These are phyloP conservation scores for Suillus lakei DNA, from an alignment of 768 basidiomycete species.

Conservation along the genomic window DNA sequence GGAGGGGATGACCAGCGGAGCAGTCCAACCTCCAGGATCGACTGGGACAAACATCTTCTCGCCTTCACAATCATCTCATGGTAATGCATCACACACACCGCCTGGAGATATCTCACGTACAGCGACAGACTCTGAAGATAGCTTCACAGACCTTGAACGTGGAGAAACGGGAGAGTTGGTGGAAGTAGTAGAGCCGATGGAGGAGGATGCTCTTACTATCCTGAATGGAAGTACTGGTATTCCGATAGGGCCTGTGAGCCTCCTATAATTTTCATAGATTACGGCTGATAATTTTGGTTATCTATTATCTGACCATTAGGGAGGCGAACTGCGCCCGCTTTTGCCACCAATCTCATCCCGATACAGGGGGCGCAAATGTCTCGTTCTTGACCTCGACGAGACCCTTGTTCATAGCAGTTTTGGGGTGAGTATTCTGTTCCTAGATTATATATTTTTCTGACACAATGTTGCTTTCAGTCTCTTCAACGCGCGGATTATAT, in stretches of 20 bases:
- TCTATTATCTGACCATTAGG: conserved; percentile 44
- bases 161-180: conserved; percentile 66
- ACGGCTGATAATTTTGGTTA: background rate
- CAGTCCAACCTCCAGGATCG: conserved; percentile 86
- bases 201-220: conserved; percentile 74
- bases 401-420: conserved; percentile 93
- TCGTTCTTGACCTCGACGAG: conserved; percentile 94
- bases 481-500: conserved; percentile 91
- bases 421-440: conserved; percentile 64
- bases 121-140: conserved; percentile 17
- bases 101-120: background rate
- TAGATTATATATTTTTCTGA: conserved; percentile 15
- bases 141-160: conserved; percentile 52
- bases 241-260: conserved; percentile 80
- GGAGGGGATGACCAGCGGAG: conserved; percentile 82
- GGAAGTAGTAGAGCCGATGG: conserved; percentile 56
- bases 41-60: conserved; percentile 42
- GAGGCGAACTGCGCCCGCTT: conserved; percentile 81
- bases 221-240: conserved; percentile 88
- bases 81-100: background rate
- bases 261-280: background rate
- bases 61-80: background rate
- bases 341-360: conserved; percentile 75
- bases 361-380: conserved; percentile 83
- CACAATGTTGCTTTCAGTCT: conserved; percentile 50